Conservation (phyloP, 352 stramenopile genomes). For the Phytophthora parvispora region DNA sequence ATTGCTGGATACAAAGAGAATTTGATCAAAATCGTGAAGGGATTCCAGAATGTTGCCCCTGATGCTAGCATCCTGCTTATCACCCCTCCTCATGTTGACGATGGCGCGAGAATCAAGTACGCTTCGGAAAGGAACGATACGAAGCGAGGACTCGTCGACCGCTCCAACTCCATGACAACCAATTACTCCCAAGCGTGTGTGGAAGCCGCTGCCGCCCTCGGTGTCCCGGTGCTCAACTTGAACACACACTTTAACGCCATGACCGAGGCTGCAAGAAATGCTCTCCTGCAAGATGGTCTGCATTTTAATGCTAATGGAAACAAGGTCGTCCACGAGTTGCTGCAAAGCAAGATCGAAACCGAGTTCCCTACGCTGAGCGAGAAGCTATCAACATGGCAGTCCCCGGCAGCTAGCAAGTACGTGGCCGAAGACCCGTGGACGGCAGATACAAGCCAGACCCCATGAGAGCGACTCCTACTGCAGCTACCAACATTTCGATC, state of each 20-base stretch:
- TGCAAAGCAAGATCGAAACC: slow-evolving; percentile 12
- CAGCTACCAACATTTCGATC: not conserved
- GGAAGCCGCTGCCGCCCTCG: slow-evolving; percentile 23
- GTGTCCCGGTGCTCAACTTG: slow-evolving; percentile 43
- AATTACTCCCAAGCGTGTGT: slow-evolving; percentile 51
- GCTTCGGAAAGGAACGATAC: slow-evolving; percentile 12
- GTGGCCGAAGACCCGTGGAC: slow-evolving; percentile 28
- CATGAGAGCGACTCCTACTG: not conserved
- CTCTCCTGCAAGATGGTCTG: slow-evolving; percentile 51
- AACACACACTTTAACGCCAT: slow-evolving; percentile 52
- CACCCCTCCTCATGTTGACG: slow-evolving; percentile 48
- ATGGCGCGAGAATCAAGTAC: slow-evolving; percentile 15
- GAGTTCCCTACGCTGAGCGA: slow-evolving; percentile 14
- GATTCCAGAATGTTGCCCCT: slow-evolving; percentile 10
- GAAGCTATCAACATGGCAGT: slow-evolving; percentile 17
- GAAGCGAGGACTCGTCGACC: slow-evolving; percentile 12
- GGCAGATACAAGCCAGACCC: not conserved
- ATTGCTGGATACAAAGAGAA: slow-evolving; percentile 53
- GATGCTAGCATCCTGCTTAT: slow-evolving; percentile 46
- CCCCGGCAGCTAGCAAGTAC: slow-evolving; percentile 47
- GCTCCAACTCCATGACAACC: slow-evolving; percentile 12
- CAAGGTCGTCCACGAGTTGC: slow-evolving; percentile 31
- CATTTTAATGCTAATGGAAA: slow-evolving; percentile 57
- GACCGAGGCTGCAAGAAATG: slow-evolving; percentile 23
- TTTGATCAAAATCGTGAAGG: slow-evolving; percentile 31